Evolutionary conservation across 768 basidiomycete genomes (phyloP).

Genomic region (Kwoniella dendrophila): DNA sequence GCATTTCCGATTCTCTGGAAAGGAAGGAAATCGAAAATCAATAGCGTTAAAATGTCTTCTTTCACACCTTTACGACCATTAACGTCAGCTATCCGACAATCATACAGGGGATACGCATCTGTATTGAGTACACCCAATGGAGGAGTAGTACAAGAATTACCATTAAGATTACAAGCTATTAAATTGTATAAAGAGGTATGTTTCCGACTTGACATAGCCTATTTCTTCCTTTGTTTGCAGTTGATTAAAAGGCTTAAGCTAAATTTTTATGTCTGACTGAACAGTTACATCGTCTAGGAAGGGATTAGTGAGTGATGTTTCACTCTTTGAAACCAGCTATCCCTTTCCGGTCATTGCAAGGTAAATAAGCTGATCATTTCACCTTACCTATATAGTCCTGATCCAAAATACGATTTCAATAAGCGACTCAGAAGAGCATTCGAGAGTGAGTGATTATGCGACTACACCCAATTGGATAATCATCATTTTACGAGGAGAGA

Average conservation of each 20-base stretch:
- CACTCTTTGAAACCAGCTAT: neutral
- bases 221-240: neutral
- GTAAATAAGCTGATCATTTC: neutral
- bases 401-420: slow-evolving; percentile 54
- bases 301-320: slow-evolving; percentile 48
- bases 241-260: neutral
- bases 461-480: neutral
- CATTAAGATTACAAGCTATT: slow-evolving; percentile 48
- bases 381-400: slow-evolving; percentile 37
- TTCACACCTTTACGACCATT: slow-evolving; percentile 8
- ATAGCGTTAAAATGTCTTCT: neutral
- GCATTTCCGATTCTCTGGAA: neutral
- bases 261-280: neutral
- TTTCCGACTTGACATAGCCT: too few species aligned
- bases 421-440: slow-evolving; percentile 52
- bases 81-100: neutral
- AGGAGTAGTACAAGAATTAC: slow-evolving; percentile 3
- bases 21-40: neutral
- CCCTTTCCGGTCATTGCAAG: neutral
- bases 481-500: too few species aligned
- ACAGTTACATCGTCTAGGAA: slow-evolving; percentile 49
- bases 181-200: slow-evolving; percentile 54
- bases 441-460: slow-evolving; percentile 44
- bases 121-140: slow-evolving; percentile 11
- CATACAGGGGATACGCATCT: slow-evolving; percentile 15